These are phyloP conservation scores for Aschersonia sp. DNA, from an alignment of 2,329 filamentous ascomycete genomes.

Conservation along the genomic window DNA sequence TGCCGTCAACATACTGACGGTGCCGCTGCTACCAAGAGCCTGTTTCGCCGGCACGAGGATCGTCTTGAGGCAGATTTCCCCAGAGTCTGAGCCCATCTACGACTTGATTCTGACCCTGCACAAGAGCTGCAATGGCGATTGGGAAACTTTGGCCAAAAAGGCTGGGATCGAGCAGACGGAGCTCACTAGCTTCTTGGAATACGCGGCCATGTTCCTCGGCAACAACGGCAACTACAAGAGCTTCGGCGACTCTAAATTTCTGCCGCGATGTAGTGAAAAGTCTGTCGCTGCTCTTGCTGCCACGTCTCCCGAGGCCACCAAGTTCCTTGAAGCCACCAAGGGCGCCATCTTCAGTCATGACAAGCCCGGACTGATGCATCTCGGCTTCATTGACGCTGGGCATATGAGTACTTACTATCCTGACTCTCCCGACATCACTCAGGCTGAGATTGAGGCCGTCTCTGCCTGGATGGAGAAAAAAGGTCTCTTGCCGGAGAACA, in stretches of 20 bases:
- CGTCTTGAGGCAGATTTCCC: slow-evolving; percentile 67
- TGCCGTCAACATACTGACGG: too few relatives aligned
- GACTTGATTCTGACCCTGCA: slow-evolving; percentile 66
- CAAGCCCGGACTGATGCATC: slow-evolving; percentile 51
- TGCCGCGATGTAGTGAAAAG: slow-evolving; percentile 53
- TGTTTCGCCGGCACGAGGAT: slow-evolving; percentile 65
- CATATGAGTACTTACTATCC: slow-evolving; percentile 78
- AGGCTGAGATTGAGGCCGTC: slow-evolving; percentile 58
- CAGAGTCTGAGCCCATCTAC: slow-evolving; percentile 68
- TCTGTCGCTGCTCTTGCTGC: slow-evolving; percentile 50
- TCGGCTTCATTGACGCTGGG: slow-evolving; percentile 60
- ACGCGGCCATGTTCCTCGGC: slow-evolving; percentile 63
- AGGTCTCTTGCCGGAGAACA: slow-evolving; percentile 62
- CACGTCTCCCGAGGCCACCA: slow-evolving; percentile 43
- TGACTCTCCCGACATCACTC: slow-evolving; percentile 57
- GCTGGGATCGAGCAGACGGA: slow-evolving; percentile 50
- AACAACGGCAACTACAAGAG: slow-evolving; percentile 80
- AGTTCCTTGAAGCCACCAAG: slow-evolving; percentile 51
- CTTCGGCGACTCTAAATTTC: slow-evolving; percentile 74
- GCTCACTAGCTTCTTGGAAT: slow-evolving; percentile 57
- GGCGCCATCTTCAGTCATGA: slow-evolving; percentile 59
- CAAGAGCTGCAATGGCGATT: slow-evolving; percentile 52
- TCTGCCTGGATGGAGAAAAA: slow-evolving; percentile 61
- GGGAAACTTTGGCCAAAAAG: slow-evolving; percentile 50
- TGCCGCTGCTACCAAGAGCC: slow-evolving; percentile 33